A percentile compares a stretch with the other conserved stretches of the same genome.
phyloP scores from a whole-genome alignment of 345 rosid species.

The Conringia planisiliqua region DNA sequence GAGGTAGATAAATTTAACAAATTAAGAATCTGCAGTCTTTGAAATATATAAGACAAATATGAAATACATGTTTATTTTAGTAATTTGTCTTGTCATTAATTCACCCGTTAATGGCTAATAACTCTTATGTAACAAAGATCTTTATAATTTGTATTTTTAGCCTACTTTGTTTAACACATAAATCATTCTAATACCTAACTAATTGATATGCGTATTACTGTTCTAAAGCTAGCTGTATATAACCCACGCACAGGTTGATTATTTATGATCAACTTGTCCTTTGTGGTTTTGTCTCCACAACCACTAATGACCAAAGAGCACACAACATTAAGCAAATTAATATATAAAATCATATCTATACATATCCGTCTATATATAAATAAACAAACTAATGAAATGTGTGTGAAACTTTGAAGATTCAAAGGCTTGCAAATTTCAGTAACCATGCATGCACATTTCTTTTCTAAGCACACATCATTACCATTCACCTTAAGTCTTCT shows the following conservation, averaged over 20 bases:
- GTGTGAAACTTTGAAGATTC: slow-evolving; percentile 13
- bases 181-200: slow-evolving; percentile 9
- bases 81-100: not conserved
- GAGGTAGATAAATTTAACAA: not conserved
- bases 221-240: slow-evolving; percentile 7
- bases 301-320: slow-evolving; percentile 18
- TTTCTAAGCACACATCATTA: slow-evolving; percentile 28
- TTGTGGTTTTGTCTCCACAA: not conserved
- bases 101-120: not conserved
- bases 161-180: not conserved
- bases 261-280: slow-evolving; percentile 23
- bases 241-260: not conserved
- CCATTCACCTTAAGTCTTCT: slow-evolving; percentile 29
- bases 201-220: not conserved
- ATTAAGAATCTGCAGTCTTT: not conserved
- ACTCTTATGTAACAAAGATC: not conserved
- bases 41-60: not conserved
- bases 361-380: not conserved
- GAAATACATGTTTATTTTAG: not conserved
- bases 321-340: not conserved
- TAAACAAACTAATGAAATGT: not conserved
- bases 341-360: slow-evolving; percentile 1
- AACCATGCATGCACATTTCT: slow-evolving; percentile 26
- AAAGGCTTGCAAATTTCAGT: not conserved
- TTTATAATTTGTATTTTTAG: not conserved